Conservation (phyloP, 129 eudicot species). For the Tanacetum coccineum region DNA sequence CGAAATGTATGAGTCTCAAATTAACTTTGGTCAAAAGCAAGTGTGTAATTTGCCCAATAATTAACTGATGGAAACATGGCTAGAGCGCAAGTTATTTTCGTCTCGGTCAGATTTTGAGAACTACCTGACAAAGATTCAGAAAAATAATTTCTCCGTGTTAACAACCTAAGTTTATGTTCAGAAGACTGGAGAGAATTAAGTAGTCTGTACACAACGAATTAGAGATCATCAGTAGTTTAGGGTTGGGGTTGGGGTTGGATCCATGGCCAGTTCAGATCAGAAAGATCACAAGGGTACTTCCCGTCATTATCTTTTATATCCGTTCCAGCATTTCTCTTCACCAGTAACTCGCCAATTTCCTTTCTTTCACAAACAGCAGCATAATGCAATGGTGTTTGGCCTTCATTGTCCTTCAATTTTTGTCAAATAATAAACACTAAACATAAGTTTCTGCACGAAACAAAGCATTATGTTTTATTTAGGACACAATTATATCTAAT, state of each 20-base stretch:
- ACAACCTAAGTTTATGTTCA: not conserved
- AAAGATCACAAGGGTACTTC: slow-evolving; percentile 51
- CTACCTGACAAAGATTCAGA: not conserved
- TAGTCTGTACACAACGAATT: slow-evolving; percentile 20
- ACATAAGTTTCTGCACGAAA: slow-evolving; percentile 10
- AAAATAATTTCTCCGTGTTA: not conserved
- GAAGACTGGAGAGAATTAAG: not conserved
- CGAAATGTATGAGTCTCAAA: too few relatives aligned
- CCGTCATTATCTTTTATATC: slow-evolving; percentile 56
- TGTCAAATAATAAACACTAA: not conserved
- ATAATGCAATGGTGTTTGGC: slow-evolving; percentile 65
- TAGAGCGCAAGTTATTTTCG: not conserved
- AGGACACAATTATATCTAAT: not conserved
- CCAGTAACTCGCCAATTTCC: slow-evolving; percentile 47
- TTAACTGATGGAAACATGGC: not conserved
- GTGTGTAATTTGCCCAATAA: not conserved
- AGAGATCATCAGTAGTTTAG: slow-evolving; percentile 1
- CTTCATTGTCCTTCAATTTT: slow-evolving; percentile 60
- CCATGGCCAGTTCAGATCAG: slow-evolving; percentile 62
- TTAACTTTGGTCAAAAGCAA: too few relatives aligned
- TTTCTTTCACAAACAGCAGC: slow-evolving; percentile 69
- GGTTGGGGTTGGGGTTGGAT: slow-evolving; percentile 34
- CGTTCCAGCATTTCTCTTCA: slow-evolving; percentile 51
- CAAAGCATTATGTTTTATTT: slow-evolving; percentile 4
- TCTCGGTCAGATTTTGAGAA: not conserved